phyloP scores from a whole-genome alignment of 345 rosid species.

The Arabidopsis arenosa region DNA sequence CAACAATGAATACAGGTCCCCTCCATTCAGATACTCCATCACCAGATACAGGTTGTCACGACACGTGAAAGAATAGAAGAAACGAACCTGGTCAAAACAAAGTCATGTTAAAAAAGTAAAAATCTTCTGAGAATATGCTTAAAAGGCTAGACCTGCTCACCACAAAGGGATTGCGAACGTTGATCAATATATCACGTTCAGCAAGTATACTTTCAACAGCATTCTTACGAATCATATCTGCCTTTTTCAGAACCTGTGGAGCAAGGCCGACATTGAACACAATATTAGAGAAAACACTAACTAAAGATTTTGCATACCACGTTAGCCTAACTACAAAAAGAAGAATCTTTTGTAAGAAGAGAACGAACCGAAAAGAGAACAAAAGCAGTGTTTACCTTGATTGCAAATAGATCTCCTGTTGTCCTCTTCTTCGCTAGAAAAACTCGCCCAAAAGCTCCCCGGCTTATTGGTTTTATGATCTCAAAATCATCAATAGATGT shows the following conservation, averaged over 20 bases:
- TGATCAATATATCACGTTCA: conserved; percentile 98
- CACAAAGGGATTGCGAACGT: conserved; percentile 99
- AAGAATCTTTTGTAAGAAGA: conserved; percentile 6
- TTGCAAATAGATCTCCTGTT: conserved; percentile 98
- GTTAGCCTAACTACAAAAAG: conserved; percentile 9
- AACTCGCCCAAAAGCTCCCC: conserved; percentile 99
- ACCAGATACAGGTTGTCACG: conserved; percentile 99
- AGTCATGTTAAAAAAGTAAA: conserved; percentile 43
- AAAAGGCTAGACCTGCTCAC: conserved; percentile 70
- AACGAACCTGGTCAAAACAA: conserved; percentile 80
- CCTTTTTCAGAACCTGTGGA: conserved; percentile 92
- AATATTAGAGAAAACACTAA: conserved; percentile 33
- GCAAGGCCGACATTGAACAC: conserved; percentile 30
- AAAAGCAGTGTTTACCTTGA: conserved; percentile 64
- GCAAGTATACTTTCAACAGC: conserved; percentile 99
- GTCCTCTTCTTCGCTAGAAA: conserved; percentile 97
- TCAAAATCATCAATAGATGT: conserved; percentile 98
- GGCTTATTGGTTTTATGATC: conserved; percentile 98
- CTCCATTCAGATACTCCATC: conserved; percentile 99
- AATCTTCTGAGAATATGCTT: conserved; percentile 39
- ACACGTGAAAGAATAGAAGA: conserved; percentile 98
- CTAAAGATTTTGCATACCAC: conserved; percentile 32
- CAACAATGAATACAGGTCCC: conserved; percentile 92
- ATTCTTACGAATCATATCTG: conserved; percentile 99
- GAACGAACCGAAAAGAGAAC: conserved; percentile 7